Evolutionary conservation across 225 moss, liverwort and hornwort species (phyloP).

Genomic region (Marchantia polymorpha): DNA sequence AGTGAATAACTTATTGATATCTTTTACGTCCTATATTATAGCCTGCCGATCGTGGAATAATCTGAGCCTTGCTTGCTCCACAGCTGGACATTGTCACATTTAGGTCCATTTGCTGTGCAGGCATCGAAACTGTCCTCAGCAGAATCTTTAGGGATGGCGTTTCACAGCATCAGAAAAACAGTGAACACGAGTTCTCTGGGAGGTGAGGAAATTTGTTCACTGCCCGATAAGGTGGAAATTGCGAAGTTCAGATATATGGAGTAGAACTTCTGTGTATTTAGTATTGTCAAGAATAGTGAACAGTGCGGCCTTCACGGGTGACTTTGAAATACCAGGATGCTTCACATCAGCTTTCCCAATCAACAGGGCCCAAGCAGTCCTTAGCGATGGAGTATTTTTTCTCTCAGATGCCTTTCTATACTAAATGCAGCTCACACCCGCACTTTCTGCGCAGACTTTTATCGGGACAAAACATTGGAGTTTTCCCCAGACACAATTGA

Average conservation of each 20-base stretch:
- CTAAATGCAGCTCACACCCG: not conserved
- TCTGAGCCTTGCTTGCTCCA: not conserved
- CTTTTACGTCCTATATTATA: slow-evolving; percentile 31
- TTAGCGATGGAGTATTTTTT: not conserved
- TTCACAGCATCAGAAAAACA: slow-evolving; percentile 61
- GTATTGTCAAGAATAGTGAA: not conserved
- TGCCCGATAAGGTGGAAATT: not conserved
- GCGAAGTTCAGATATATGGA: not conserved
- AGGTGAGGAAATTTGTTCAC: slow-evolving; percentile 51
- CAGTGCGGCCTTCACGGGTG: not conserved
- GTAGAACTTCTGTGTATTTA: not conserved
- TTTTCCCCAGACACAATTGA: slow-evolving; percentile 64
- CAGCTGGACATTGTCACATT: not conserved
- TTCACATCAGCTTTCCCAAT: not conserved
- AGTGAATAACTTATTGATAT: not conserved
- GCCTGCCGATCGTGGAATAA: not conserved
- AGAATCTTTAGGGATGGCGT: slow-evolving; percentile 61
- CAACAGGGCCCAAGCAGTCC: not conserved
- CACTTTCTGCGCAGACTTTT: slow-evolving; percentile 58
- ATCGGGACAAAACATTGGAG: slow-evolving; percentile 61
- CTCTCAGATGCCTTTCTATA: not conserved
- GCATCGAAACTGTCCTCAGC: slow-evolving; percentile 52
- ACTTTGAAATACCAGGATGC: not conserved
- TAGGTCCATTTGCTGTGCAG: slow-evolving; percentile 33
- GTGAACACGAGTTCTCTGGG: slow-evolving; percentile 59